A percentile compares a stretch with the other conserved stretches of the same genome.
Evolutionary conservation across 2,329 filamentous ascomycete genomes (phyloP).

Genomic region (Alternaria arborescens): DNA sequence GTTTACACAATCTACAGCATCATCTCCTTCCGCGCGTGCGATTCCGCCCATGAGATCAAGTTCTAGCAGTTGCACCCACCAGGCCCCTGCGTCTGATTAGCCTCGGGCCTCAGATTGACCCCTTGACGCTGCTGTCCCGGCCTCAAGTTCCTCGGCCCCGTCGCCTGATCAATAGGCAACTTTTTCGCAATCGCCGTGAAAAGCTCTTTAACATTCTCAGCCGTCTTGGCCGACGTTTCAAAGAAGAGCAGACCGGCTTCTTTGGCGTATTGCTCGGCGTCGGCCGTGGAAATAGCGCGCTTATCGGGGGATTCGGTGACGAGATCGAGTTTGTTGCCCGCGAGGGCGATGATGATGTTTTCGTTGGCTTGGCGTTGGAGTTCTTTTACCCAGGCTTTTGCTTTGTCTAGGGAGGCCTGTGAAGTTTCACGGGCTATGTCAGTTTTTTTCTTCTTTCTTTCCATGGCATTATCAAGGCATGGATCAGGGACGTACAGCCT

Average conservation of each 20-base stretch:
- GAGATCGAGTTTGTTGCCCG: conserved; percentile 92
- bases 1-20: neutral
- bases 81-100: conserved; percentile 65
- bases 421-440: no score
- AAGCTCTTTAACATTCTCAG: conserved; percentile 92
- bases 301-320: conserved; percentile 95
- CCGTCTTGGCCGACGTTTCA: conserved; percentile 97
- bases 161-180: conserved; percentile 89
- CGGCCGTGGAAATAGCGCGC: conserved; percentile 85
- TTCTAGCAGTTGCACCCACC: conserved; percentile 71
- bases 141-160: conserved; percentile 83
- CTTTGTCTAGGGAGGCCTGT: conserved; percentile 96
- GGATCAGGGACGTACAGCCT: conserved; percentile 90
- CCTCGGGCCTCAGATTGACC: conserved; percentile 72
- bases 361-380: conserved; percentile 98
- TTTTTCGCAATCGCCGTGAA: conserved; percentile 99
- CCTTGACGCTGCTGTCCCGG: conserved; percentile 65
- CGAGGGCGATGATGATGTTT: conserved; percentile 98
- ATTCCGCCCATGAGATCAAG: no score
- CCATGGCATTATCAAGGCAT: neutral
- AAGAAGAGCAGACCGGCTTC: conserved; percentile 97
- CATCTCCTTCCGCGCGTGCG: no score
- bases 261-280: conserved; percentile 93
- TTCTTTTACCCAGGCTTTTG: conserved; percentile 99
- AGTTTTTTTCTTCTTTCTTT: no score